Evolutionary conservation across 176 grass and related monocot genomes (phyloP), one percentile per base, ranked within the genome.

Genomic region (Aegilops umbellulata): DNA sequence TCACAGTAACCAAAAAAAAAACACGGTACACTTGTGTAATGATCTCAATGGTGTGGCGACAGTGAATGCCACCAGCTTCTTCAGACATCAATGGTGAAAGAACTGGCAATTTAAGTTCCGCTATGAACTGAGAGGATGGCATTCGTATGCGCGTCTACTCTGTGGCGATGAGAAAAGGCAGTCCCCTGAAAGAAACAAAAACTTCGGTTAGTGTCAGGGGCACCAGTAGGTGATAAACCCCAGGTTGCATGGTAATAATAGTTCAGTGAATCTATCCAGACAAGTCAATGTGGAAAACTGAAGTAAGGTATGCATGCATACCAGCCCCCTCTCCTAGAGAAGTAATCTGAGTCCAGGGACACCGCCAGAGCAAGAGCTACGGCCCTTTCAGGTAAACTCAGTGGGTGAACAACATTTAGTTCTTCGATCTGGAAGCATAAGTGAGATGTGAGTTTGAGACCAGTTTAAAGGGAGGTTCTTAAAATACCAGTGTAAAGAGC

Each of bases 321-420:
- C 97, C 94, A 95, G 84, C 97, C 94, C 61, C 93, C 86, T 82
- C 86, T 91, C 75, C 90, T 86, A 23, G 97, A 98, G 71, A 98
- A 98, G 84, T 98, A 98, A 60, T 98, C 97, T 23, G 65, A 84
- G 76, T 95, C 97, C 81, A 94, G 78, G 57, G 97, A 98, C 19
- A 95, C 53, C 3, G 97, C 97, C 67, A 98, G 92, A 55, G 97
- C 93, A 91, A 98, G 80, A 61, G 93, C 91, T 17, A 98, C 88
- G 1, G 94, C 88, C 88, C 97, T 94, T 94, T 95, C 93, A 47
- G 92, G 88, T 77, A 95, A 84, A 92, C 86, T 88, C 68, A 98
- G 60, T 22, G 87, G 84, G 60, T 94, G 92, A 87, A 34, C 92
- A 79, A 94, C 94, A 41, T 92, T 22, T 27, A 98, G 69, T 75